Base-by-base conservation (phyloP, 768 basidiomycete species). In the Cantharellus anzutake region DNA sequence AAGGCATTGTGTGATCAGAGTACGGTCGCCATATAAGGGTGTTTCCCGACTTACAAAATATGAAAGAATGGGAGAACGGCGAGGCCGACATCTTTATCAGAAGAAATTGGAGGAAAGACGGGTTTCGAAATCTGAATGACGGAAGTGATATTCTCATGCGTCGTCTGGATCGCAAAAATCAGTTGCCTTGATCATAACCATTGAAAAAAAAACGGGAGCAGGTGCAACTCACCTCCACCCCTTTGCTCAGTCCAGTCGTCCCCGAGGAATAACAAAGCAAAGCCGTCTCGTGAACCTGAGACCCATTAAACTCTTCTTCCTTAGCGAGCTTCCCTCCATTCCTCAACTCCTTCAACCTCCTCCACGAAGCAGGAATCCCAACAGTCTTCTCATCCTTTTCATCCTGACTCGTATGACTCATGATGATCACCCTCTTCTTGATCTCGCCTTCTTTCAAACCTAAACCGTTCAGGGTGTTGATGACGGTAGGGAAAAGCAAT, bases 211-310 rank as follows among this genome's bases (percentile, higher is more conserved):
- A 55, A 37, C 7, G 11, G 52, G 14, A 55, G 38, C 11, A 37
- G 52, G 11, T 7, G 35, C 63, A 41, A 35, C 63, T 62, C 20
- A 72, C 73, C 63, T 75, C 71, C 20, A 80, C 78, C 3, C 78
- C 87, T 69, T 90, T 91, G 2, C 87, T 81, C 63, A 80, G 80
- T 2, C 86, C 84, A 0, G 84, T 86, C 0, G 86, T 89, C 3
- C 86, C 86, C 67, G 71, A 71, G 3, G 70, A 73, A 60, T 86
- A 86, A 60, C 83, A 87, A 42, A 87, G 66, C 63, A 79, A 79
- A 2, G 73, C 69, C 0, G 86, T 87, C 65, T 84, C 81, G 58
- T 81, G 66, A 1, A 80, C 73, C 20, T 72, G 66, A 0, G 72
- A 63, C 0, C 78, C 80, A 7, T 79, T 73, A 56, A 83, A 80